Evolutionary conservation across 2,329 filamentous ascomycete genomes (phyloP).

Genomic region (Pseudomassariella vexata): DNA sequence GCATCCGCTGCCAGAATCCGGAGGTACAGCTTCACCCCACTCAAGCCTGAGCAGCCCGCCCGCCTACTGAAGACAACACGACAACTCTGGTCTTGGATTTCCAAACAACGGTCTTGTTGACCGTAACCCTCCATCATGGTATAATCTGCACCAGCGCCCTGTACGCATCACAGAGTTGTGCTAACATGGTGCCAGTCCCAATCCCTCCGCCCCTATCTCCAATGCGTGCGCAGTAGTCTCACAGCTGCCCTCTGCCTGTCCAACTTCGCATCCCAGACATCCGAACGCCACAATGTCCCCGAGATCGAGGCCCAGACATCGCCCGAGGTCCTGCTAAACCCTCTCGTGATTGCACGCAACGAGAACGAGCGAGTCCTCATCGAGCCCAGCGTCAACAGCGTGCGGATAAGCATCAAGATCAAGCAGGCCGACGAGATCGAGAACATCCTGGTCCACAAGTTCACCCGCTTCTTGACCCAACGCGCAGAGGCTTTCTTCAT

Average conservation of each 20-base stretch:
- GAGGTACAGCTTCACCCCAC: no score
- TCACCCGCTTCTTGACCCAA: slow-evolving; percentile 93
- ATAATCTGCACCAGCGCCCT: neutral
- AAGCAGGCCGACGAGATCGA: slow-evolving; percentile 99
- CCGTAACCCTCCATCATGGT: neutral
- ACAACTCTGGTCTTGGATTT: no score
- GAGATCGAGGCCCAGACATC: slow-evolving; percentile 92
- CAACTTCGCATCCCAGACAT: slow-evolving; percentile 95
- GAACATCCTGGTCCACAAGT: slow-evolving; percentile 96
- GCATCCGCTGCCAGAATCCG: no score
- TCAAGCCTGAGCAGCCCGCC: no score
- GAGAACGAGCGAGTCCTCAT: slow-evolving; percentile 96
- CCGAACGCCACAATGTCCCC: slow-evolving; percentile 95
- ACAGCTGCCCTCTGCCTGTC: slow-evolving; percentile 89
- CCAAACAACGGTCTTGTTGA: slow-evolving; percentile 16
- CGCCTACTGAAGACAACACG: no score
- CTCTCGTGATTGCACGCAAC: slow-evolving; percentile 85
- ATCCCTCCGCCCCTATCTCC: slow-evolving; percentile 93
- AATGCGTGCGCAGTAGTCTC: slow-evolving; percentile 90
- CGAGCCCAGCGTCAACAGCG: slow-evolving; percentile 93
- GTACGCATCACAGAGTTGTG: slow-evolving; percentile 8
- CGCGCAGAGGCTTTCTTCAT: slow-evolving; percentile 97
- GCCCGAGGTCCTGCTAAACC: slow-evolving; percentile 89
- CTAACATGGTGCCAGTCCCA: slow-evolving; percentile 62
- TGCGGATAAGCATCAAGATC: slow-evolving; percentile 96